Base-by-base conservation (phyloP, 2,329 filamentous ascomycete genomes). In the Penicillium sp. region DNA sequence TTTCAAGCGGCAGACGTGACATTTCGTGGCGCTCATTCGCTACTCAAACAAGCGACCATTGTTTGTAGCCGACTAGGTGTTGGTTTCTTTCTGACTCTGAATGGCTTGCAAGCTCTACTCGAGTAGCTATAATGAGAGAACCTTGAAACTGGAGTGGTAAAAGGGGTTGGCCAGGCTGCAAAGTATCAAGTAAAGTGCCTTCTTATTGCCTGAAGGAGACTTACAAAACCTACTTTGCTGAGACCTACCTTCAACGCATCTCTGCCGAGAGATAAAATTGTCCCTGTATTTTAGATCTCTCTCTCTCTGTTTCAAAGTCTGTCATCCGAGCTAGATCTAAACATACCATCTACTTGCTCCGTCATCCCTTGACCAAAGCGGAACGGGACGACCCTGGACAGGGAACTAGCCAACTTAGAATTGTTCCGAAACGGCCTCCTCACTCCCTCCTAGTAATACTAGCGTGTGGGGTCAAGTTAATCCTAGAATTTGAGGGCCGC, bases 291-390 rank as follows among this genome's bases (percentile, higher is more conserved):
- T 26, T 3, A 5, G 26, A 3, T 26, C 26, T 26, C 26, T 26
- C 26, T 26, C 3, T 28, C 15, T 4, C 7, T n/a, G 15, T 30
- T 1, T 13, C 15, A 49, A 12, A 28, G 7, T 49, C 7, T 28
- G 3, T 6, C 6, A 10, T 8, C 22, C 15, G 19, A 49, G 45
- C 45, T 49, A 30, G 26, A 49, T 49, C 26, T 10, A 19, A 49
- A 19, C 44, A 17, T 19, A n/a, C 17, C 15, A 30, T 49, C 4
- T 49, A 8, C 15, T 19, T n/a, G 45, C 45, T n/a, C 45, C 45
- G 45, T 5, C 45, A 49, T 49, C 45, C 45, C 45, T 49, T 49
- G 24, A 49, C 45, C 24, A 49, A 49, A 49, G 26, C 26, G 45
- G 45, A 49, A 30, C 26, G 45, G 45, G 17, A 19, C 45, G 45